Evolutionary conservation across 495 filamentous ascomycete species (phyloP), one percentile per base, ranked within the genome.

Genomic region (Podospora bellae-mahoneyi): DNA sequence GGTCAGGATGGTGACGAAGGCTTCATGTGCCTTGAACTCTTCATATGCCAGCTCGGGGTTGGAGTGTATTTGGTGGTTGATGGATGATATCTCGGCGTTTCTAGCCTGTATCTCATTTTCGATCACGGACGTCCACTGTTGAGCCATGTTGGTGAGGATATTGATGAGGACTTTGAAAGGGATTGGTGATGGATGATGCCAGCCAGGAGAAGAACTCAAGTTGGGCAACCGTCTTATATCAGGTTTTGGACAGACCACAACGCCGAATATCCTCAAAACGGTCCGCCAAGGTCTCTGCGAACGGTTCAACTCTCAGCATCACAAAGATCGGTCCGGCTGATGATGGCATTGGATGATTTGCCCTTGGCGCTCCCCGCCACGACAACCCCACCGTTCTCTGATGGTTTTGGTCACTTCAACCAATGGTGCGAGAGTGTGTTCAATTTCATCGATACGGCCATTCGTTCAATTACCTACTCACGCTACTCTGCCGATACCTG

Each of bases 41-140:
- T 83, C 72, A 72, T 84, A 87, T 9, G 80, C 86, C 3, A 85
- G 77, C 65, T 88, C 85, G 0, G 86, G 86, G 66, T 86, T 84
- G 48, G 77, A 77, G 69, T 81, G 78, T 66, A 85, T 84, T 66
- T 83, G 78, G 20, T 78, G 72, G 26, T 70, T 64, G 65, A 80
- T 78, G 26, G 39, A 68, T 59, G 27, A 64, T 58, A 58, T 58
- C 55, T 58, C 55, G 55, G 55, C 15, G 28, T 58, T 19, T 6
- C 55, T 15, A 58, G 55, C 55, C 4, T 58, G 5, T 6, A 58
- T 58, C 23, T 58, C 55, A 26, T 26, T 26, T 2, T 58, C 55
- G 55, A 58, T 58, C n/a, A 58, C 55, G 4, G 55, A 58, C 5
- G 55, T 58, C 55, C 55, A 58, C n/a, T 26, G 53, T 1, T 62